A percentile compares a stretch with the other conserved stretches of the same genome.
These are phyloP conservation scores for Pholiota microspora DNA, from an alignment of 768 basidiomycete genomes.

Conservation along the genomic window DNA sequence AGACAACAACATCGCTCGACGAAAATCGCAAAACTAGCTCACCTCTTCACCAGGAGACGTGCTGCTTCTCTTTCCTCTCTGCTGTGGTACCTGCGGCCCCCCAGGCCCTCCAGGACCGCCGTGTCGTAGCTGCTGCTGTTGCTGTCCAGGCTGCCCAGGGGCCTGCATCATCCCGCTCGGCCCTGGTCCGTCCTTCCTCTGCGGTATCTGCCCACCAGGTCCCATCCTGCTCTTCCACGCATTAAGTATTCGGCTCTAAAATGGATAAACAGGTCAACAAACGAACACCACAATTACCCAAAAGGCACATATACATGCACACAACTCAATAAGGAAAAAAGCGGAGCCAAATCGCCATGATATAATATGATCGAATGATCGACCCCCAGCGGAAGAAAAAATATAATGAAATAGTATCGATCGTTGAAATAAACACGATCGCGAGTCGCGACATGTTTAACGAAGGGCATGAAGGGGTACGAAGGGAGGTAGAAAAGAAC, in stretches of 20 bases:
- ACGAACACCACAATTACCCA: neutral
- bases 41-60: conserved; percentile 67
- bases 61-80: conserved; percentile 50
- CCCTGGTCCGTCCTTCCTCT: conserved; percentile 1
- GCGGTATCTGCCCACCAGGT: neutral
- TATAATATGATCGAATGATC: neutral
- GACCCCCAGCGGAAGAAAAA: conserved; percentile 4
- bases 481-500: neutral
- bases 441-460: too few relatives aligned
- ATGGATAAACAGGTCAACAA: neutral
- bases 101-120: conserved; percentile 10
- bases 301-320: neutral
- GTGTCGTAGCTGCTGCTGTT: conserved; percentile 30
- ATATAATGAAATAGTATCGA: conserved; percentile 1
- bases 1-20: neutral
- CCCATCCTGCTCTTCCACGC: conserved; percentile 9
- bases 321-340: neutral
- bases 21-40: conserved; percentile 6
- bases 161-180: conserved; percentile 16
- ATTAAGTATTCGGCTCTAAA: conserved; percentile 14
- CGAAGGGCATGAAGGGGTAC: too few relatives aligned
- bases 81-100: too few relatives aligned
- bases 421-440: conserved; percentile 2
- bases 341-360: conserved; percentile 6
- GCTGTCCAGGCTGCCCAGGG: conserved; percentile 31